Percentiles rank a stretch among this genome's conserved stretches.
Conservation (phyloP, 495 filamentous ascomycete species). For the Annulohypoxylon stygium region DNA sequence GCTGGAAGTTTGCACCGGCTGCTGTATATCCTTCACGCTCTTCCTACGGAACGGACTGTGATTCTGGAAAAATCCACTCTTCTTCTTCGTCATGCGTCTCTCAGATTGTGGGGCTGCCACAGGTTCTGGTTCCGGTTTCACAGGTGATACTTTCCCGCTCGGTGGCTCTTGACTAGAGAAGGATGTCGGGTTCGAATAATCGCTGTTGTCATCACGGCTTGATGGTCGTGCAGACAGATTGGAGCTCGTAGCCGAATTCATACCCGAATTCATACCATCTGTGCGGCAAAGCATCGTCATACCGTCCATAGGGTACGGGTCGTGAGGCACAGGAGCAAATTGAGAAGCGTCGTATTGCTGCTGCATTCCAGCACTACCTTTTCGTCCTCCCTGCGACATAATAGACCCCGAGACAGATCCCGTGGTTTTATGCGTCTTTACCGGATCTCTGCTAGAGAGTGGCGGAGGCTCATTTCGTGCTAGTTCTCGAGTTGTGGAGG, state of each 20-base stretch:
- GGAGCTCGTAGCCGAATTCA: conserved; percentile 83
- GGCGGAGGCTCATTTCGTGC: conserved; percentile 66
- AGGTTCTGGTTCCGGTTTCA: conserved; percentile 70
- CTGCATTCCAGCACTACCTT: conserved; percentile 52
- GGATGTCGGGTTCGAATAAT: conserved; percentile 90
- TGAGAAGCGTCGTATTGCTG: conserved; percentile 70
- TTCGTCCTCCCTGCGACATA: conserved; percentile 50
- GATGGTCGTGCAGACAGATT: conserved; percentile 78
- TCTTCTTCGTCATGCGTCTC: conserved; percentile 79
- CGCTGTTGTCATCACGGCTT: conserved; percentile 91
- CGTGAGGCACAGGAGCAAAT: conserved; percentile 82
- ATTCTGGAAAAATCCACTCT: conserved; percentile 92
- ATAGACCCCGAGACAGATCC: conserved; percentile 18
- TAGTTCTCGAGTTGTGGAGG: conserved; percentile 61
- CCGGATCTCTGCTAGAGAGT: conserved; percentile 66
- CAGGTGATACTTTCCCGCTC: conserved; percentile 75
- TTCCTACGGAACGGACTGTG: conserved; percentile 96
- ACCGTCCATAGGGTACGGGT: conserved; percentile 94
- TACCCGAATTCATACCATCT: conserved; percentile 70
- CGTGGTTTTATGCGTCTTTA: conserved; percentile 66
- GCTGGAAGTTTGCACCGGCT: conserved; percentile 55
- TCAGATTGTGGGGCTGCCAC: conserved; percentile 66
- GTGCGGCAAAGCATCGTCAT: conserved; percentile 99
- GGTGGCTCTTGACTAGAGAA: conserved; percentile 84
- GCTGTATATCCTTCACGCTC: conserved; percentile 81